A percentile compares a stretch with the other conserved stretches of the same genome.
phyloP scores from a whole-genome alignment of 169 alveolate species.

The Ichthyophthirius multifiliis region DNA sequence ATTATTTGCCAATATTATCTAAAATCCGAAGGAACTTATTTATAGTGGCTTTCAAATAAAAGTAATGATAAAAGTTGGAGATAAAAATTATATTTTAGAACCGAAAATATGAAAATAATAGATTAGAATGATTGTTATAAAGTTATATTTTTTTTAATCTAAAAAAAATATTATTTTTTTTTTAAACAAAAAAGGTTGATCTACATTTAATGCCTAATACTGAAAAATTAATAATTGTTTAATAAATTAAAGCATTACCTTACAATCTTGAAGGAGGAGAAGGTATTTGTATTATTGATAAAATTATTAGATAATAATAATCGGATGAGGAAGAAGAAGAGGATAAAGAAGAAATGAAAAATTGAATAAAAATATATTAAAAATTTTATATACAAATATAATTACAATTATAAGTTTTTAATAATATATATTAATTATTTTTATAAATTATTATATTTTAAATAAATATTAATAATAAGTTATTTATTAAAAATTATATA shows the following conservation, averaged over 20 bases:
- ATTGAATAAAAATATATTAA: too few species aligned
- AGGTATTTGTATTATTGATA: conserved; percentile 23
- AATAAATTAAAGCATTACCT: conserved; percentile 4
- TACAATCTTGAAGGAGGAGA: conserved; percentile 43
- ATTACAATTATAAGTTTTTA: too few species aligned
- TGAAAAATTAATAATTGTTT: conserved; percentile 2
- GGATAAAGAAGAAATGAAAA: too few species aligned
- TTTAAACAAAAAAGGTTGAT: conserved; percentile 7
- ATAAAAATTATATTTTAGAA: conserved; percentile 2
- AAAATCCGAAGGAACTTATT: conserved; percentile 37
- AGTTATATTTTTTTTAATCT: neutral
- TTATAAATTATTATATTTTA: too few species aligned
- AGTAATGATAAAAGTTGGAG: conserved; percentile 34
- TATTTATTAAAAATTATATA: too few species aligned
- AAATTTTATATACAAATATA: too few species aligned
- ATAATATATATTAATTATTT: too few species aligned
- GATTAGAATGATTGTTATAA: neutral
- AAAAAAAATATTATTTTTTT: too few species aligned
- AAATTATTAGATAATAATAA: too few species aligned
- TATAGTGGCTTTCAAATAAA: conserved; percentile 9
- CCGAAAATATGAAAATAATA: conserved; percentile 6
- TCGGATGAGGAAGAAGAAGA: too few species aligned
- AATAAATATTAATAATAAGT: too few species aligned
- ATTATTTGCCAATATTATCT: conserved; percentile 24
- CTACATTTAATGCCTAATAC: neutral